Evolutionary conservation across 495 filamentous ascomycete genomes (phyloP), one percentile per base, ranked within the genome.

Genomic region (Trichoderma reesei): DNA sequence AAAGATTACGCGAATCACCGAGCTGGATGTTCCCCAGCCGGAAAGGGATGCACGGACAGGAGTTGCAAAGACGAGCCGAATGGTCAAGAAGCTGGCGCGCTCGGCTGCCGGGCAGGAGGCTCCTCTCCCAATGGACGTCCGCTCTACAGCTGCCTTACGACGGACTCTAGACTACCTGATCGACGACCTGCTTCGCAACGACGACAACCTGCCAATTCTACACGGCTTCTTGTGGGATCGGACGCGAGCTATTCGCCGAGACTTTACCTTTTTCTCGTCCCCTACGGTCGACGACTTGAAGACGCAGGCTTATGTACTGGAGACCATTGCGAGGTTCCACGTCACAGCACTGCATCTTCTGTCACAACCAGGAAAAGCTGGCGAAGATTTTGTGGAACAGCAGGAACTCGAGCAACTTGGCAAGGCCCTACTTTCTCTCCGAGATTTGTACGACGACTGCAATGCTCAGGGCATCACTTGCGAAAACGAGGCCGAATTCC

Each of bases 161-260:
- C 81, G 84, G 69, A 90, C 92, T 3, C 82, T 90, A 36, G 86
- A 92, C 67, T 96, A 98, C 70, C 80, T 99, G 8, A 85, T 96
- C 41, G 78, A 88, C 59, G 80, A 89, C 65, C 79, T 99, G 10
- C 71, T 96, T 44, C 80, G 81, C 59, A 80, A 85, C 5, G 76
- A 85, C 20, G 80, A 86, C 63, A 78, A 83, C 41, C 79, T 96
- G 6, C 82, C 85, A 0, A 71, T 81, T 3, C 83, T 90, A 44
- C 92, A 97, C 72, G 87, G 88, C 69, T 98, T 94, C 66, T 82
- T 98, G 18, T 96, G 95, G 90, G 93, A 98, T 73, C 85, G 95
- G 26, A 96, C 93, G 26, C 80, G 95, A 64, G 91, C 90, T 7
- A 88, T 99, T 64, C 85, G 95, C 37, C 93, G 94, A 66, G 95